Base-by-base conservation (phyloP, 2,329 filamentous ascomycete genomes). In the Emmonsiellopsis sp. region DNA sequence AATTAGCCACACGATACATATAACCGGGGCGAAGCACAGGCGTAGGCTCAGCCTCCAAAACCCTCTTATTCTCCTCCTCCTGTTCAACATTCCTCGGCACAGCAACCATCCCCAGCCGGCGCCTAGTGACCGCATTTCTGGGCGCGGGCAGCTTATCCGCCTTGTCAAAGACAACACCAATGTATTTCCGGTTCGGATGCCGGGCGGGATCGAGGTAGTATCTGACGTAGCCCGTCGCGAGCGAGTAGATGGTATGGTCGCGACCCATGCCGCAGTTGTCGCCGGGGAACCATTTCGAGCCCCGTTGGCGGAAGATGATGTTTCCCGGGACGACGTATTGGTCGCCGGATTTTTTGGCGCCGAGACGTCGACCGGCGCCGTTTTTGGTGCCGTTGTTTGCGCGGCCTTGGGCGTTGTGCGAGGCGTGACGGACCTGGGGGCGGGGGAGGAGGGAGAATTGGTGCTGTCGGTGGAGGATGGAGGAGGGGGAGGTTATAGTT, bases 251-350 rank as follows among this genome's bases (percentile, higher is more conserved):
- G 50, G 92, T 97, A 76, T 97, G 93, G 71, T 98, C 91, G 57
- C 93, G 86, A 50, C 93, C 93, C 78, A 97, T 92, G 63, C 85
- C 87, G 71, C 87, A 89, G 74, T 98, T 97, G 70, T 97, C 93
- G 64, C 93, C 93, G 1, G 93, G 86, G 70, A 86, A 92, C 93
- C 93, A 98, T 65, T 85, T 82, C 3, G 93, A 94, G 63, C 93
- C 93, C 65, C 92, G 86, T 73, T 98, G 93, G 69, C 89, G 90
- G 81, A 93, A 98, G 73, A 98, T 87, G 72, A 98, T 98, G 76
- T 95, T 97, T 52, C 93, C 93, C 4, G 91, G 87, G 55, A 95
- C 86, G 37, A 98, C 93, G 70, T 86, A 95, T 76, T 96, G 87
- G 68, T 92, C 92, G 70, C 88, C 89, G 15, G 86, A 85, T 72